Percentiles rank a stretch among this genome's conserved stretches.
Conservation (phyloP, 2,329 filamentous ascomycete genomes). For the Colletotrichum orchidophilum region DNA sequence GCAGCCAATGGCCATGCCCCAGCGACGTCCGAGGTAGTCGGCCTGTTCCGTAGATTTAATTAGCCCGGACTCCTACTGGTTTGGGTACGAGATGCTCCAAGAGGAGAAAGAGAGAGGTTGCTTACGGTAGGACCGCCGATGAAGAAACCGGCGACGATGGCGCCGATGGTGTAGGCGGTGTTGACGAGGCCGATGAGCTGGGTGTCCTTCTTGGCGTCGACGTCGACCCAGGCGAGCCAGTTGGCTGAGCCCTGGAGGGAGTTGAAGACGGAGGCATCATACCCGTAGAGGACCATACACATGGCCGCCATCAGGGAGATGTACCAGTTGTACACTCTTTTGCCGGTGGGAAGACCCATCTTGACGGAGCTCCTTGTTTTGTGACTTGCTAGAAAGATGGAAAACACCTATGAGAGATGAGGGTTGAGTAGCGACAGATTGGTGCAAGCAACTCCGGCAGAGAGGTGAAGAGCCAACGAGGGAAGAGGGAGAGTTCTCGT, state of each 20-base stretch:
- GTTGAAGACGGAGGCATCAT: conserved; percentile 80
- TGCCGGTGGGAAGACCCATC: conserved; percentile 25
- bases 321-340: conserved; percentile 37
- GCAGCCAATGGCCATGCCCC: conserved; percentile 73
- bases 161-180: conserved; percentile 76
- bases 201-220: conserved; percentile 53
- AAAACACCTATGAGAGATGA: background rate
- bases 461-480: conserved; percentile 5
- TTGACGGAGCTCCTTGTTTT: conserved; percentile 5
- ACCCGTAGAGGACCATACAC: conserved; percentile 80
- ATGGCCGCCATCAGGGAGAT: conserved; percentile 75
- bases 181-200: conserved; percentile 64
- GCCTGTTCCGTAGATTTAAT: conserved; percentile 44
- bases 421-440: background rate
- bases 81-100: too few relatives aligned
- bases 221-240: conserved; percentile 72
- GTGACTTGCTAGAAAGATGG: background rate
- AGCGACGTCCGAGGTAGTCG: conserved; percentile 69
- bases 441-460: background rate
- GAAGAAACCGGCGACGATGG: conserved; percentile 76
- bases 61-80: background rate
- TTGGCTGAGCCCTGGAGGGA: conserved; percentile 74
- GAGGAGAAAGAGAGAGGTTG: background rate
- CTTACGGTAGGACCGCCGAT: conserved; percentile 68
- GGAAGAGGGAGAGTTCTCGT: background rate